phyloP scores from a whole-genome alignment of 1,284 basidiomycete species.

The Heterobasidion occidentale region DNA sequence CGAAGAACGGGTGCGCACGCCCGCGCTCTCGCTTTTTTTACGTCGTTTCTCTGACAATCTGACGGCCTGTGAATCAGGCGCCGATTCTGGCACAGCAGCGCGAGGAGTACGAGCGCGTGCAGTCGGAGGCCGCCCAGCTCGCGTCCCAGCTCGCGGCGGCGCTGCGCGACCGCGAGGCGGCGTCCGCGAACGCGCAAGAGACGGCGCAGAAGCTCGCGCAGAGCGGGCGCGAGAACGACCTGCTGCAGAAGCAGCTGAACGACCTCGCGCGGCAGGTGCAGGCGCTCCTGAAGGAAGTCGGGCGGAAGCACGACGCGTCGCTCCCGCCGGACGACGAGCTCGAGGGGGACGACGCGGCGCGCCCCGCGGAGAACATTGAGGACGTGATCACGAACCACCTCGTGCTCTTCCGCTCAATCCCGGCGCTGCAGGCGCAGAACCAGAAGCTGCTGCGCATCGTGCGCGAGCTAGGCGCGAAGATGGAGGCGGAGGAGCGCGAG shows the following conservation, averaged over 20 bases:
- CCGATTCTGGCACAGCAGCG: constrained; percentile 85
- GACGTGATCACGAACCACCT: constrained; percentile 85
- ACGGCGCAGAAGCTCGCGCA: constrained; percentile 56
- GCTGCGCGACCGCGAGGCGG: constrained; percentile 59
- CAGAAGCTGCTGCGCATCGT: constrained; percentile 81
- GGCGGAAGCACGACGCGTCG: constrained; percentile 74
- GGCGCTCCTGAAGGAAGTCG: constrained; percentile 70
- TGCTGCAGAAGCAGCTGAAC: constrained; percentile 72
- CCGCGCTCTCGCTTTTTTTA: background rate
- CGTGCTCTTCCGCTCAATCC: constrained; percentile 81
- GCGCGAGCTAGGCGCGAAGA: constrained; percentile 69
- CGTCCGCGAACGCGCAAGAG: constrained; percentile 41
- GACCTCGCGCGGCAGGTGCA: constrained; percentile 89
- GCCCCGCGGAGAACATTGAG: constrained; percentile 55
- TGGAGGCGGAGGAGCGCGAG: constrained; percentile 72
- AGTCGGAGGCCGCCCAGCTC: constrained; percentile 73
- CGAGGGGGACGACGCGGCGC: constrained; percentile 31
- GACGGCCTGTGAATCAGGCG: constrained; percentile 40
- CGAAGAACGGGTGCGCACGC: constrained; percentile 69
- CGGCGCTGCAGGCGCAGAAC: constrained; percentile 84
- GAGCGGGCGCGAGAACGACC: constrained; percentile 58
- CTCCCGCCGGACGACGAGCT: constrained; percentile 68
- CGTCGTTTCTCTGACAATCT: constrained; percentile 1
- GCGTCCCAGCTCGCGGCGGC: constrained; percentile 71
- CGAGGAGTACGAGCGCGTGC: constrained; percentile 74